A percentile compares a stretch with the other conserved stretches of the same genome.
Evolutionary conservation across 2,329 filamentous ascomycete genomes (phyloP).

Genomic region (Fusarium marasasianum): DNA sequence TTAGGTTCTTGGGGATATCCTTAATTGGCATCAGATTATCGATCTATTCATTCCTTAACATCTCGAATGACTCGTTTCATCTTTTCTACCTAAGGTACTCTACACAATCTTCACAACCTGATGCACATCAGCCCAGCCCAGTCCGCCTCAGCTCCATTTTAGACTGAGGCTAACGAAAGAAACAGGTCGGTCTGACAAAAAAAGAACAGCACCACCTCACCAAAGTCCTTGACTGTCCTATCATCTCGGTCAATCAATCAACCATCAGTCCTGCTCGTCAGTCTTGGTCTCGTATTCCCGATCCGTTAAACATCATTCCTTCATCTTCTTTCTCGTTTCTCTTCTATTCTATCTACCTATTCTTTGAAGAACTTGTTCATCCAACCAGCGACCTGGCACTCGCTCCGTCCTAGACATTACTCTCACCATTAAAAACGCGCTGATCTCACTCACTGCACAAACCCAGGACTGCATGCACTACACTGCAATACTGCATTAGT

Average conservation of each 20-base stretch:
- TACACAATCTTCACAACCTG: neutral
- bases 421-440: constrained; percentile 40
- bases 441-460: constrained; percentile 13
- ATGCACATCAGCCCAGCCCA: constrained; percentile 19
- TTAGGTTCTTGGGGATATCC: neutral
- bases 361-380: neutral
- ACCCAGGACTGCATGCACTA: neutral
- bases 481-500: neutral
- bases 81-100: neutral
- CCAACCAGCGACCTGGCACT: constrained; percentile 32
- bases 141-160: constrained; percentile 23
- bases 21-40: neutral
- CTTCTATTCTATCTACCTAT: neutral
- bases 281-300: constrained; percentile 43
- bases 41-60: neutral
- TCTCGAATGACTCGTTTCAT: neutral
- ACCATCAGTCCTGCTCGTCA: constrained; percentile 1
- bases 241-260: constrained; percentile 5
- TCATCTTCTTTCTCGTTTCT: constrained; percentile 1
- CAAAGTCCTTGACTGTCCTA: constrained; percentile 13
- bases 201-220: constrained; percentile 25
- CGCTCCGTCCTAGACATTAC: constrained; percentile 41
- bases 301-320: constrained; percentile 29
- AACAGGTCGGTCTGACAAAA: constrained; percentile 7
- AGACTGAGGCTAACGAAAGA: constrained; percentile 19